Conservation (phyloP, 805 yeast species). For the Kodamaea neixiangensis region DNA sequence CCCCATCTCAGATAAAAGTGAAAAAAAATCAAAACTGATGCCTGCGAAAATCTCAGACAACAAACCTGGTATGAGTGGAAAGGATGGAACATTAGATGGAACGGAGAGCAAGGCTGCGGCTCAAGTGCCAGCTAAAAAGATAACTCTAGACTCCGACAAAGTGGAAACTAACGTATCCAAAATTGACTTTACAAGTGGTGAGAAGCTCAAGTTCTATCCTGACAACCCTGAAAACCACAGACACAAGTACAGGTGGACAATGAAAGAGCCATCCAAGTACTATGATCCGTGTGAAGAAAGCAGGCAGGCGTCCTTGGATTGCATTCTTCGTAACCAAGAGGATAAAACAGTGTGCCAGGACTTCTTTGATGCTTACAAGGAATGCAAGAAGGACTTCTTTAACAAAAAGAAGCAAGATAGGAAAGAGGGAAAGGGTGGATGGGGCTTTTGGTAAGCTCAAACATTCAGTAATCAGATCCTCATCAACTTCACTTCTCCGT, state of each 20-base stretch:
- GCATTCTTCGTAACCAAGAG: conserved; percentile 78
- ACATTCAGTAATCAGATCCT: background rate
- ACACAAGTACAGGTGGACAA: conserved; percentile 67
- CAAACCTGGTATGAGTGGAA: background rate
- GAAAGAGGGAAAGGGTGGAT: conserved; percentile 41
- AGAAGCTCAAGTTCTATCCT: conserved; percentile 72
- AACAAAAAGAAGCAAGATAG: conserved; percentile 38
- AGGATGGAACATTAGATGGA: background rate
- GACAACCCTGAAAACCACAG: conserved; percentile 78
- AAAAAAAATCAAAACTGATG: background rate
- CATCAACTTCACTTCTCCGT: background rate
- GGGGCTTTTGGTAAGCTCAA: conserved; percentile 39
- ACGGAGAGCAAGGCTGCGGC: background rate
- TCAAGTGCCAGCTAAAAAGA: background rate
- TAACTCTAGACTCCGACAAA: conserved; percentile 21
- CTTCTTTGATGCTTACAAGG: conserved; percentile 90
- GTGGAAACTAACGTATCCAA: conserved; percentile 37
- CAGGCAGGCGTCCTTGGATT: conserved; percentile 80
- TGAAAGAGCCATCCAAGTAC: conserved; percentile 79
- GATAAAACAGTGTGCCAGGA: conserved; percentile 64
- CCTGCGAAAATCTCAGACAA: background rate
- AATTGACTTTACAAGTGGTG: conserved; percentile 61
- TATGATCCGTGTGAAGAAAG: conserved; percentile 94
- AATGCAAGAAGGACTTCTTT: conserved; percentile 67
- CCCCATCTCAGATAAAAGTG: background rate